Evolutionary conservation across 805 yeast species (phyloP), one percentile per base, ranked within the genome.

Genomic region (Kregervanrija delftensis): DNA sequence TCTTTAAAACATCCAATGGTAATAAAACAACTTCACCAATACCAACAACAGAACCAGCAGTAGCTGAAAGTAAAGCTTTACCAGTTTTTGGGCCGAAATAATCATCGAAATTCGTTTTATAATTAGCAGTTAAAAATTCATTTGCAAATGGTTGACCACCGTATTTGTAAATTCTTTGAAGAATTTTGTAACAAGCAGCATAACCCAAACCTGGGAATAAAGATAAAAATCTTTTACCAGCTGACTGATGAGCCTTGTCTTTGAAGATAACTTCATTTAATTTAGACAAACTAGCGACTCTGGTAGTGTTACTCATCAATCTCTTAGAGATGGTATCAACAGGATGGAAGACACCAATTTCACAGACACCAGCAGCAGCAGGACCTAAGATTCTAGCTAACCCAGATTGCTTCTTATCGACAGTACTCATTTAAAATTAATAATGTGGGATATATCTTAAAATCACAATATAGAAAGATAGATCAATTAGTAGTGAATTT

Each of bases 81-180:
- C 99, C 98, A 43, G 93, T 91, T 69, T 93, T 91, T 49, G 85
- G 76, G 51, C 98, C 99, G 58, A 93, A 93, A 35, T 74, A 68
- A 48, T 71, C 67, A 55, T 91, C 96, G 64, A 81, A 93, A 44
- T 73, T 63, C 38, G 74, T 68, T 60, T 76, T 79, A 72, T 79
- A 86, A 71, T 87, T 84, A 54, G 74, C 73, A 57, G 85, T 77
- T 63, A 93, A 74, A 61, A 81, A 87, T 68, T 93, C 99, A 63
- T 93, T 93, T 52, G 91, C 99, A 62, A 88, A 90, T 40, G 99
- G 99, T 72, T 93, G 99, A 42, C 99, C 99, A 61, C 99, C 98
- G 65, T 93, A 93, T 70, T 93, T 93, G 78, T 93, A 93, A 45
- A 93, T 97, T 72, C 99, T 81, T 71, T 93, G 99, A 56, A 91